Evolutionary conservation across 2,329 filamentous ascomycete species (phyloP), one percentile per base, ranked within the genome.

Genomic region (Aschersonia sp.): DNA sequence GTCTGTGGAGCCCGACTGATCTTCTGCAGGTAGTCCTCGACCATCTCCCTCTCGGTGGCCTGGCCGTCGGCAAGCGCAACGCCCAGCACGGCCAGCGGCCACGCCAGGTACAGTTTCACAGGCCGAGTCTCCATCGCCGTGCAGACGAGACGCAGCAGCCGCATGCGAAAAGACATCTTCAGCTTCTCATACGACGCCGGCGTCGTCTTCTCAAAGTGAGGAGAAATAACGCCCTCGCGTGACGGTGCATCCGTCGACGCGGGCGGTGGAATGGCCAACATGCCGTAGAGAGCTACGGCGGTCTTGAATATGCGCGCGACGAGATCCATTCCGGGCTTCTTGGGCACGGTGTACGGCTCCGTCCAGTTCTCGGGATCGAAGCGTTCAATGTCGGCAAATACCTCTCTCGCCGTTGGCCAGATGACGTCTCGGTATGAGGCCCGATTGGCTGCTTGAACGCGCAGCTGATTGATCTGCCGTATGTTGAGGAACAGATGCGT

Each of bases 1-100:
- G 44, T 31, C 9, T 49, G 47, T 22, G 47, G 47, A 6, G 40
- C 32, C 7, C 44, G 3, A 6, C 40, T 22, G 8, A 49, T 43
- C 33, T 42, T 46, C 39, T 32, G 10, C 22, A 46, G 39, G 14
- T 40, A 46, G 6, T 46, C 37, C 40, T 49, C 47, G 7, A 49
- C 44, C 6, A 29, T 43, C 30, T 37, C 9, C 30, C 32, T 35
- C 8, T 46, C 37, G 4, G 47, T 30, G 11, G n/a, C 37, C 5
- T 31, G n/a, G 33, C 44, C 44, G n/a, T 49, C 47, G 32, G 29
- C 40, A 5, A 49, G 47, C 6, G 47, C 43, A 2, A 41, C 47
- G 10, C 40, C 47, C 11, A 49, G 47, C n/a, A 49, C 47, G 6
- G 47, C 44, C 40, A 49, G 14, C 3, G 47, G 47, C 47, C 47